Evolutionary conservation across 768 basidiomycete genomes (phyloP), one percentile per base, ranked within the genome.

Genomic region (Clitopilus passeckerianus): DNA sequence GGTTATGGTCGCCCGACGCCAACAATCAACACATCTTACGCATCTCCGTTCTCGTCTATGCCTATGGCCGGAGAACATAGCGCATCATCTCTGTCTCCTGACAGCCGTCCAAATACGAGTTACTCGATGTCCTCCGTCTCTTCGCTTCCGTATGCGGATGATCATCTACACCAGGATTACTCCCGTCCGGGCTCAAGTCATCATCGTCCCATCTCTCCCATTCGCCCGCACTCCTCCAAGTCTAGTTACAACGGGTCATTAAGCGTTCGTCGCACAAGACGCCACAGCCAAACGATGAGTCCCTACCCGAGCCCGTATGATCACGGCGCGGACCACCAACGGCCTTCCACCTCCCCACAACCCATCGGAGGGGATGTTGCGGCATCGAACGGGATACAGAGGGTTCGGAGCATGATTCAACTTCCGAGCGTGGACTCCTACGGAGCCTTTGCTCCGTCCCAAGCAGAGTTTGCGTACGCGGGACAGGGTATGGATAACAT

Each of bases 281-380:
- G 91, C 59, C 91, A 93, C 71, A 90, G 88, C 69, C 91, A 93
- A 70, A 91, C 91, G 0, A 86, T 93, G 80, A 89, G 86, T 66
- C 91, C 91, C 12, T 93, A 93, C 72, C 91, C 91, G 16, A 87
- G 85, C 61, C 90, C 91, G 50, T 93, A 93, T 71, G 86, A 86
- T 60, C 82, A 86, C 57, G 46, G 46, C 15, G 76, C 81, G 50
- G 82, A 81, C 37, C 80, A 84, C 55, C 84, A 86, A 62, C 83
- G 89, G 41, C 86, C 86, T 0, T 89, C 87, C 57, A 85, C 87
- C 23, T 87, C 86, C 9, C 89, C 88, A 18, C 86, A 88, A 65
- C 87, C 87, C 24, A 50, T 50, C 46, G 46, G 46, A 10, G 74
- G 80, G 58, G 87, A 82, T 43, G 78, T 80, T 52, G 79, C 83